These are phyloP conservation scores for Pseudophaeomoniella oleicola DNA, from an alignment of 2,329 filamentous ascomycete genomes.

Conservation along the genomic window DNA sequence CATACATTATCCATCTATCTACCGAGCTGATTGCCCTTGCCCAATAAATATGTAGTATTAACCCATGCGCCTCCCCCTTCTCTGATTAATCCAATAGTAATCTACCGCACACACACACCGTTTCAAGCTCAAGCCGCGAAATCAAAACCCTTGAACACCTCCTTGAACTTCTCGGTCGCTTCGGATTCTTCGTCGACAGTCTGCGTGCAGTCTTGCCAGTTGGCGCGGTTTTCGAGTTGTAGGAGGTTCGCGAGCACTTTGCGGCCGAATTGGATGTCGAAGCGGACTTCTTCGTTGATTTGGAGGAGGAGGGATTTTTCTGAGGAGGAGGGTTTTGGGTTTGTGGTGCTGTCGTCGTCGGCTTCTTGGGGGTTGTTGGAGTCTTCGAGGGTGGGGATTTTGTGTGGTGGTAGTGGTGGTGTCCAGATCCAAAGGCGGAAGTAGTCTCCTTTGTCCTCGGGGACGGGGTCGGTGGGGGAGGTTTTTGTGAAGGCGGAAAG, in stretches of 20 bases:
- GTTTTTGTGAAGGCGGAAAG: constrained; percentile 38
- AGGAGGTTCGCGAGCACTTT: constrained; percentile 80
- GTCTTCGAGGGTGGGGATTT: neutral
- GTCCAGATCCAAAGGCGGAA: constrained; percentile 73
- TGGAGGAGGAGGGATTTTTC: constrained; percentile 62
- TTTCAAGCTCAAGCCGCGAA: constrained; percentile 52
- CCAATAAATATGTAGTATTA: too few species aligned
- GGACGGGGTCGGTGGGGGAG: constrained; percentile 22
- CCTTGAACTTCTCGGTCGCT: constrained; percentile 51
- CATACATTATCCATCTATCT: too few species aligned
- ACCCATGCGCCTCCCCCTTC: too few species aligned
- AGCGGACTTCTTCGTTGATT: constrained; percentile 56
- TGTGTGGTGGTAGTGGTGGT: constrained; percentile 18
- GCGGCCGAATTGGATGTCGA: constrained; percentile 83
- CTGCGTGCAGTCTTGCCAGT: constrained; percentile 66
- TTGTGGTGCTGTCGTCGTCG: constrained; percentile 4
- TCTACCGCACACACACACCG: too few species aligned
- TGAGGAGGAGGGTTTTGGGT: constrained; percentile 24
- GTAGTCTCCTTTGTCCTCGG: constrained; percentile 41
- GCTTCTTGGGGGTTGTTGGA: neutral
- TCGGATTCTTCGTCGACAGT: constrained; percentile 66
- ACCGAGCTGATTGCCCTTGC: too few species aligned
- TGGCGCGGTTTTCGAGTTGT: constrained; percentile 58
- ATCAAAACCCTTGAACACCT: constrained; percentile 73
- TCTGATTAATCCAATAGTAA: too few species aligned